Percentiles rank a stretch among this genome's conserved stretches.
Conservation (phyloP, 306 rosid genomes). For the Trifolium fragiferum region DNA sequence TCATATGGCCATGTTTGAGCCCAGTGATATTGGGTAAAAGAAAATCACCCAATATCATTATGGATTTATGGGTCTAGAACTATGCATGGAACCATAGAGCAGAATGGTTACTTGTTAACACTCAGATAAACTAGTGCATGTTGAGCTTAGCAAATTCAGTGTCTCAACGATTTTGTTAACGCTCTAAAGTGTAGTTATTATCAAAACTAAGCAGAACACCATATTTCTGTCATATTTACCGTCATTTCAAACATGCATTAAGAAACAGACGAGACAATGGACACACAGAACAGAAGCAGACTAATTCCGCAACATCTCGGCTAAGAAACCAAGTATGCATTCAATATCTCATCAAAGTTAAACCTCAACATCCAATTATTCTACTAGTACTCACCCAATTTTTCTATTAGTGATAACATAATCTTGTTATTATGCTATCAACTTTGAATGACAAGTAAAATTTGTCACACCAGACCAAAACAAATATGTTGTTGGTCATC, state of each 20-base stretch:
- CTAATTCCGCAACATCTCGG: background rate
- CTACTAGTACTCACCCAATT: background rate
- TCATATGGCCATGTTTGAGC: constrained; percentile 15
- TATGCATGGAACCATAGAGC: constrained; percentile 6
- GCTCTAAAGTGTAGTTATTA: too few relatives aligned
- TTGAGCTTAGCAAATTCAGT: background rate
- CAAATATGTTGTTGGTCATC: background rate
- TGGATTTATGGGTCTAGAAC: background rate
- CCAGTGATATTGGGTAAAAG: background rate
- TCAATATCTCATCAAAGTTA: background rate
- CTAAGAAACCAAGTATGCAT: background rate
- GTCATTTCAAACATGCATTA: background rate
- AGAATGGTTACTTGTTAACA: background rate
- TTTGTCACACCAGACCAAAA: background rate
- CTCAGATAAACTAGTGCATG: background rate
- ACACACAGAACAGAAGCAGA: background rate
- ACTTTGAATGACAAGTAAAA: constrained; percentile 1
- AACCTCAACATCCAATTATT: background rate
- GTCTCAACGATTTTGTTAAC: background rate
- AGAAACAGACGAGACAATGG: background rate
- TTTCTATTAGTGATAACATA: background rate
- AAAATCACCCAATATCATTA: background rate
- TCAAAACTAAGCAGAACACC: background rate
- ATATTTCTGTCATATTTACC: background rate
- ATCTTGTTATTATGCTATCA: background rate